Conservation (phyloP, 345 rosid genomes). For the Sonneratia caseolaris region DNA sequence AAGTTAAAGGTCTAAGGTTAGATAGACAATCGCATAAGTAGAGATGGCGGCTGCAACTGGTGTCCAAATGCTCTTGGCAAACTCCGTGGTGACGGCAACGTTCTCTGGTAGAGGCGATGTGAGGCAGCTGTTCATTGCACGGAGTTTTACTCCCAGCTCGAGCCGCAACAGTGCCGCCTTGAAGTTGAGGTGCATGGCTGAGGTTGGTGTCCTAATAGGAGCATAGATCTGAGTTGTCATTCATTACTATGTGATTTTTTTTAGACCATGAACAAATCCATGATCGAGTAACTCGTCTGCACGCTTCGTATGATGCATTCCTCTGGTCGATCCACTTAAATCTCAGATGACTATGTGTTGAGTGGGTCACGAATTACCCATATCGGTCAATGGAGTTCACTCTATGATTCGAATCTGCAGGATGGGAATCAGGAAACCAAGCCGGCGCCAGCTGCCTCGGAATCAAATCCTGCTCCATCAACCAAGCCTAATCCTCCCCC, state of each 20-base stretch:
- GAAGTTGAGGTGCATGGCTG: conserved; percentile 1
- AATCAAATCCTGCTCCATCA: neutral
- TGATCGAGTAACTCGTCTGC: no score
- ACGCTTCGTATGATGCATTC: no score
- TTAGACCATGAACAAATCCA: no score
- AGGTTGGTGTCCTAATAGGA: neutral
- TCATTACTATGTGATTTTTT: no score
- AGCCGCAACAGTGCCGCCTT: neutral
- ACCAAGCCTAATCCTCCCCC: neutral
- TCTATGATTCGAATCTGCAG: neutral
- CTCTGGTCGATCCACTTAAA: no score
- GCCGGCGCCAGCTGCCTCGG: neutral
- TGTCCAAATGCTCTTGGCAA: neutral
- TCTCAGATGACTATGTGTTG: no score
- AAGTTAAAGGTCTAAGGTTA: neutral
- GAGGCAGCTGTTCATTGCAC: neutral
- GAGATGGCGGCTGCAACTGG: neutral
- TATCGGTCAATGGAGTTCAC: no score
- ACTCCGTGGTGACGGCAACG: neutral
- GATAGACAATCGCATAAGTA: neutral
- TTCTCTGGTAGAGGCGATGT: neutral
- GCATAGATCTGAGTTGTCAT: neutral
- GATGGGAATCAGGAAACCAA: neutral
- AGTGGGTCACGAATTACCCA: no score
- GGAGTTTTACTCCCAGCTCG: neutral